Conservation (phyloP, 495 filamentous ascomycete species). For the Ramalina intermedia region DNA sequence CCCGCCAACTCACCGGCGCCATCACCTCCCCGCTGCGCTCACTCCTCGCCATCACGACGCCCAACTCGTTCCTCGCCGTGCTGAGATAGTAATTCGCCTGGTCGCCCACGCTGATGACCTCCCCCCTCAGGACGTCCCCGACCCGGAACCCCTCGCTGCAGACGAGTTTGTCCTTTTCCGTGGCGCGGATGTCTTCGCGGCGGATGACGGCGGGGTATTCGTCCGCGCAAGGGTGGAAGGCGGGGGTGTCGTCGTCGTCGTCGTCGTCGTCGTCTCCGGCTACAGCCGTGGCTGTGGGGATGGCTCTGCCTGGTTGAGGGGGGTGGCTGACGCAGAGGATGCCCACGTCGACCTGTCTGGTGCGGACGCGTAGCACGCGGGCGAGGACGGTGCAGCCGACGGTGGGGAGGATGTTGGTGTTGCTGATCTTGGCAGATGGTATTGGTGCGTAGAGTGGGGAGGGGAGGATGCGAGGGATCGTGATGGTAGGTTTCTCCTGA, state of each 20-base stretch:
- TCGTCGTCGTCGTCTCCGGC: background rate
- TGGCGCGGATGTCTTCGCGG: conserved; percentile 81
- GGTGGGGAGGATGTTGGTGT: conserved; percentile 60
- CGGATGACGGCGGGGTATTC: conserved; percentile 43
- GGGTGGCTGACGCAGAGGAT: conserved; percentile 30
- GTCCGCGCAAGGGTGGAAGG: conserved; percentile 22
- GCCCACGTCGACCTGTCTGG: conserved; percentile 64
- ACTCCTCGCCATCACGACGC: conserved; percentile 86
- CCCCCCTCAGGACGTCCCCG: conserved; percentile 81
- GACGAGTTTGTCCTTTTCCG: conserved; percentile 88
- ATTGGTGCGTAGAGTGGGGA: conserved; percentile 23
- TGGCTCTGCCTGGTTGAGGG: background rate
- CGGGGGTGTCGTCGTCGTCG: conserved; percentile 3
- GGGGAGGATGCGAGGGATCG: conserved; percentile 19
- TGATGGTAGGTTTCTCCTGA: conserved; percentile 20
- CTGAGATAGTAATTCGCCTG: conserved; percentile 86
- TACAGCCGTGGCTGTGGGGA: too few species aligned
- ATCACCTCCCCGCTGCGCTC: conserved; percentile 69
- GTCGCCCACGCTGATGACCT: conserved; percentile 84
- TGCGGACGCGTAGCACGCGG: conserved; percentile 68
- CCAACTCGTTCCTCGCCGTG: conserved; percentile 79
- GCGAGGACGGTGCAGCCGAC: conserved; percentile 71
- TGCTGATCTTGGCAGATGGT: conserved; percentile 21
- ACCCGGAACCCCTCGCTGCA: conserved; percentile 84
- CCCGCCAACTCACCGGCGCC: conserved; percentile 87